Evolutionary conservation across 176 grass and related monocot genomes (phyloP).

Genomic region (Carex pumila): DNA sequence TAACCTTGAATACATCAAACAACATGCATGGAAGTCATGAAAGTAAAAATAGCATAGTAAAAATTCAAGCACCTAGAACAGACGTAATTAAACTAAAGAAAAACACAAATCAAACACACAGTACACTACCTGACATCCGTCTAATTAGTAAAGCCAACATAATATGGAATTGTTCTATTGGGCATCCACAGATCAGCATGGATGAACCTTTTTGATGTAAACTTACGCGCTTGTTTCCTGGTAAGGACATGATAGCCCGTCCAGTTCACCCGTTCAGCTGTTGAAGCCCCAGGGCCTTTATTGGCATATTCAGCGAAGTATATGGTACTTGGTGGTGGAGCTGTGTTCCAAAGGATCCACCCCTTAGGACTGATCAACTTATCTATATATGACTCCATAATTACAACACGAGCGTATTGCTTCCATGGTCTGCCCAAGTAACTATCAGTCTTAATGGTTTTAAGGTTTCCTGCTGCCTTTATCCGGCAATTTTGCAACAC

Average conservation of each 20-base stretch:
- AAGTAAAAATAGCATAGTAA: too few species aligned
- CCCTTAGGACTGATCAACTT: slow-evolving; percentile 53
- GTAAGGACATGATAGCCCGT: slow-evolving; percentile 37
- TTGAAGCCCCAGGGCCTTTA: slow-evolving; percentile 50
- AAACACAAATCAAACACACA: too few species aligned
- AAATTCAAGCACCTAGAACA: too few species aligned
- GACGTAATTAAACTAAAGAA: too few species aligned
- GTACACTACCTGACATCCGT: too few species aligned
- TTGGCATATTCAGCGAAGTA: slow-evolving; percentile 74
- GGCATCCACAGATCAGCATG: slow-evolving; percentile 41
- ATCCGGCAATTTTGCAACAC: too few species aligned
- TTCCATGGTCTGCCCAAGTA: slow-evolving; percentile 70
- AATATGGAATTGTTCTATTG: slow-evolving; percentile 38
- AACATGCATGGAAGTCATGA: too few species aligned
- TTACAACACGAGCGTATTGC: slow-evolving; percentile 41
- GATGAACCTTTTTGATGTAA: slow-evolving; percentile 46
- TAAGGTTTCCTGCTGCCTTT: too few species aligned
- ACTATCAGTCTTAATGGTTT: too few species aligned
- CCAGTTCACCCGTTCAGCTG: slow-evolving; percentile 58
- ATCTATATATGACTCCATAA: slow-evolving; percentile 60
- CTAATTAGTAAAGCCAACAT: slow-evolving; percentile 30
- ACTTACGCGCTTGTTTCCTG: slow-evolving; percentile 33
- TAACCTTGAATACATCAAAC: too few species aligned
- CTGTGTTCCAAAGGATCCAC: slow-evolving; percentile 45
- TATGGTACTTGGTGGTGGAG: slow-evolving; percentile 40